Percentiles rank a stretch among this genome's conserved stretches.
These are phyloP conservation scores for Coleophoma eucalyptorum DNA, from an alignment of 2,329 filamentous ascomycete species.

Conservation along the genomic window DNA sequence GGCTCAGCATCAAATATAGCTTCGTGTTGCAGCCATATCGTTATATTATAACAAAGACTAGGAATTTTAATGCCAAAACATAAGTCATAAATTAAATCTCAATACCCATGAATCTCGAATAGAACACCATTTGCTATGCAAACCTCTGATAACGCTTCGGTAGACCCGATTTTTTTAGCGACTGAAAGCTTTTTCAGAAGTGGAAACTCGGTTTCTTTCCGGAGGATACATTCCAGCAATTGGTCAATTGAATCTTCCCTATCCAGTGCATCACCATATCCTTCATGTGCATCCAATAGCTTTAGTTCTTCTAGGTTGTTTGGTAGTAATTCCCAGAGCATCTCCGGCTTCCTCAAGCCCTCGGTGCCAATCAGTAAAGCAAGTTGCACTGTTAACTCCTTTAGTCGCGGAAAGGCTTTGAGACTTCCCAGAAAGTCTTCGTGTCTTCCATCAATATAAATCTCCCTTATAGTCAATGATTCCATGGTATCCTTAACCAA, in stretches of 20 bases:
- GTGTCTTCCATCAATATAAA: neutral
- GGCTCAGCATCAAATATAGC: too few species aligned
- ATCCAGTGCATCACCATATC: neutral
- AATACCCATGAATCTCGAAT: neutral
- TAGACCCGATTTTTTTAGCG: neutral
- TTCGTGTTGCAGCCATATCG: too few species aligned
- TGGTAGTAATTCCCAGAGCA: neutral
- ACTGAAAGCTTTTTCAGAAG: neutral
- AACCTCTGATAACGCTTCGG: neutral
- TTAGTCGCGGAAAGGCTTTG: neutral
- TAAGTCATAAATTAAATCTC: neutral
- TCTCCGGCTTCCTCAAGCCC: neutral
- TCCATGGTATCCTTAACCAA: neutral
- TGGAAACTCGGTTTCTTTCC: neutral
- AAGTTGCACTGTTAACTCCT: neutral
- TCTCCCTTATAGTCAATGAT: neutral
- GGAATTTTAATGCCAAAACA: neutral
- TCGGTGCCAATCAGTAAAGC: neutral
- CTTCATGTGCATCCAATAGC: neutral
- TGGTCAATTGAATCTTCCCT: neutral
- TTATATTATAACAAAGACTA: neutral
- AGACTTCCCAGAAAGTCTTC: neutral
- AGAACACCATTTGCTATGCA: neutral
- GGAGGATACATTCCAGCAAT: neutral
- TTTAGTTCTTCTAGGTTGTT: neutral